These are phyloP conservation scores for Globisporangium radiosum DNA, from an alignment of 352 stramenopile genomes.

Conservation along the genomic window DNA sequence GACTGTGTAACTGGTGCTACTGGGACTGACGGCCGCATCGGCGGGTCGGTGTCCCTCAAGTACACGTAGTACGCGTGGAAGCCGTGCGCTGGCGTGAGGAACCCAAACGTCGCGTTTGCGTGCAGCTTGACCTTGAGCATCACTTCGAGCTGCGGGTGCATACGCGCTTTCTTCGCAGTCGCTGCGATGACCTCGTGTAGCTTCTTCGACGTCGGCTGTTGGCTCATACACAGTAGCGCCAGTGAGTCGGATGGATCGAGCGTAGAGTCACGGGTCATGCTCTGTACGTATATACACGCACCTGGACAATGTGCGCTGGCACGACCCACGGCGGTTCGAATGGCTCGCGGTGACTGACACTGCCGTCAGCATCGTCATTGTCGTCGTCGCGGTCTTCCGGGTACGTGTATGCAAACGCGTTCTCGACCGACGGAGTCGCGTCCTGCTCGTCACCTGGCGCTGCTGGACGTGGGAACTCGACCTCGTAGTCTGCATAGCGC, in stretches of 20 bases:
- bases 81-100: conserved; percentile 21
- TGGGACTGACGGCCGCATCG: background rate
- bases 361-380: conserved; percentile 16
- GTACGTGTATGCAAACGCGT: conserved; percentile 40
- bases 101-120: conserved; percentile 27
- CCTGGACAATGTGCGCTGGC: conserved; percentile 19
- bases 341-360: conserved; percentile 8
- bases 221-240: background rate
- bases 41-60: conserved; percentile 31
- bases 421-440: conserved; percentile 7
- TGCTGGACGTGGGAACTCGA: conserved; percentile 26
- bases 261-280: no score
- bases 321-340: conserved; percentile 25
- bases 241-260: background rate
- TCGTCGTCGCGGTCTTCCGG: conserved; percentile 19
- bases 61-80: conserved; percentile 45
- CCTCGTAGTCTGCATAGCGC: conserved; percentile 38
- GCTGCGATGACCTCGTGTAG: conserved; percentile 34
- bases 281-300: conserved; percentile 4
- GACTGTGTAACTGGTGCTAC: background rate
- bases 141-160: conserved; percentile 33
- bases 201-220: conserved; percentile 35
- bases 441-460: conserved; percentile 1
- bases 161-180: conserved; percentile 36
- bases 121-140: conserved; percentile 43